A percentile compares a stretch with the other conserved stretches of the same genome.
Evolutionary conservation across 2,329 filamentous ascomycete species (phyloP).

Genomic region (Aspergillus clavatus): DNA sequence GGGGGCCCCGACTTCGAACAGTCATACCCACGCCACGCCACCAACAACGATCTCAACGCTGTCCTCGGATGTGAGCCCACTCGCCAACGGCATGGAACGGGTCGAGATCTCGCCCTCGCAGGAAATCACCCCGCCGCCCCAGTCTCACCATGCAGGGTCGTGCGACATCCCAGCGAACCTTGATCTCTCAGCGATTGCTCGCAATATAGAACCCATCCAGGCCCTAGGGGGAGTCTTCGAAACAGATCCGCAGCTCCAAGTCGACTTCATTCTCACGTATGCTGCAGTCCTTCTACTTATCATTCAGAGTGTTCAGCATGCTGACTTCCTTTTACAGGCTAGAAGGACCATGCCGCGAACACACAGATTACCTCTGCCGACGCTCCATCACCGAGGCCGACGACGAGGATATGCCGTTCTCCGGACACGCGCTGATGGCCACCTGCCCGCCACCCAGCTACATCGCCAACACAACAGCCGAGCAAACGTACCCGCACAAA

Average conservation of each 20-base stretch:
- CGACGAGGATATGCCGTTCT: slow-evolving; percentile 59
- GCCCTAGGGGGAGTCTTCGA: slow-evolving; percentile 40
- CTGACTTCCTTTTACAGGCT: slow-evolving; percentile 34
- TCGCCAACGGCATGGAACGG: slow-evolving; percentile 23
- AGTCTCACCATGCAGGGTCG: slow-evolving; percentile 18
- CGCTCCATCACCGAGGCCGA: slow-evolving; percentile 54
- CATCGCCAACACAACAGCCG: slow-evolving; percentile 49
- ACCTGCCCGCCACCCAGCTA: slow-evolving; percentile 73
- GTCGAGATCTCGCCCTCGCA: slow-evolving; percentile 25
- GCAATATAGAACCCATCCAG: slow-evolving; percentile 17
- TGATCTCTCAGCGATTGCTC: slow-evolving; percentile 19
- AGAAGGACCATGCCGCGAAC: slow-evolving; percentile 50
- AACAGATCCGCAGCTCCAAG: slow-evolving; percentile 42
- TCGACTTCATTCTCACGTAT: slow-evolving; percentile 47
- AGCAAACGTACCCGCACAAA: slow-evolving; percentile 59
- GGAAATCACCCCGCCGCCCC: slow-evolving; percentile 21
- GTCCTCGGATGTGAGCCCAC: slow-evolving; percentile 28
- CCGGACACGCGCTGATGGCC: slow-evolving; percentile 90
- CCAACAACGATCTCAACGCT: slow-evolving; percentile 28
- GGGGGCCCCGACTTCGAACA: slow-evolving; percentile 18
- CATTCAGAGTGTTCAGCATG: not conserved
- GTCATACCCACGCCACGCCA: slow-evolving; percentile 28
- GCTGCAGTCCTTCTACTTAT: slow-evolving; percentile 11
- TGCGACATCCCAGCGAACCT: slow-evolving; percentile 23
- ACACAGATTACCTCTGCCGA: slow-evolving; percentile 85